Evolutionary conservation across 23 red algal species (phyloP).

Genomic region (Gracilaria gracilis): DNA sequence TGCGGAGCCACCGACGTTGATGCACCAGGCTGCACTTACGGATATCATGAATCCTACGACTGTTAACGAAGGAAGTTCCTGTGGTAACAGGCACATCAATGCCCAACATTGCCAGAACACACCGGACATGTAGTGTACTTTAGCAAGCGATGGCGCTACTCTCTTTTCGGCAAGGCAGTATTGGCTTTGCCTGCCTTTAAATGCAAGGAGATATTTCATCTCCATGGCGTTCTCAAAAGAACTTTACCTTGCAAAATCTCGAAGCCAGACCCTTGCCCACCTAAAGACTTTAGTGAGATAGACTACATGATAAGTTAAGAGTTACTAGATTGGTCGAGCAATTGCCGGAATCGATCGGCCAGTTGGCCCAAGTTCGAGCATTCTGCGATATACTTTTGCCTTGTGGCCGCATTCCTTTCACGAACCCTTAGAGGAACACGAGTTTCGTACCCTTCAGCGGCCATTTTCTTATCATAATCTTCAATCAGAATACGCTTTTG

Average conservation of each 20-base stretch:
- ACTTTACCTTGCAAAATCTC: background rate
- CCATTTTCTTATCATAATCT: constrained; percentile 73
- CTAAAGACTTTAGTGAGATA: background rate
- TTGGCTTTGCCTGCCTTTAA: no score
- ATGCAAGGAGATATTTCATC: no score
- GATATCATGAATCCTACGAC: constrained; percentile 55
- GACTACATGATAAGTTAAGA: background rate
- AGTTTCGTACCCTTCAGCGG: constrained; percentile 65
- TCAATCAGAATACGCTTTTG: constrained; percentile 80
- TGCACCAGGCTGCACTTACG: constrained; percentile 60
- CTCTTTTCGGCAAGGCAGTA: no score
- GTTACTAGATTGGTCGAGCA: constrained; percentile 40
- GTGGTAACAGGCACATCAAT: no score
- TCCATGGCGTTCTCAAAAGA: background rate
- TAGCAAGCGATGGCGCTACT: no score
- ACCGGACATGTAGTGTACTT: no score
- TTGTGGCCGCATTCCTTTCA: constrained; percentile 36
- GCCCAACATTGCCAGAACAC: no score
- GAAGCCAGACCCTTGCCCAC: background rate
- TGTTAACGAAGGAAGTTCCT: background rate
- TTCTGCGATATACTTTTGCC: constrained; percentile 60
- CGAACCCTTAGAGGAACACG: constrained; percentile 84
- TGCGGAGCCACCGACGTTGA: constrained; percentile 55
- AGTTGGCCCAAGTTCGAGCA: constrained; percentile 48
- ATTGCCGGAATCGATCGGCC: constrained; percentile 54